These are phyloP conservation scores for Fusarium coicis DNA, from an alignment of 2,329 filamentous ascomycete genomes.

Conservation along the genomic window DNA sequence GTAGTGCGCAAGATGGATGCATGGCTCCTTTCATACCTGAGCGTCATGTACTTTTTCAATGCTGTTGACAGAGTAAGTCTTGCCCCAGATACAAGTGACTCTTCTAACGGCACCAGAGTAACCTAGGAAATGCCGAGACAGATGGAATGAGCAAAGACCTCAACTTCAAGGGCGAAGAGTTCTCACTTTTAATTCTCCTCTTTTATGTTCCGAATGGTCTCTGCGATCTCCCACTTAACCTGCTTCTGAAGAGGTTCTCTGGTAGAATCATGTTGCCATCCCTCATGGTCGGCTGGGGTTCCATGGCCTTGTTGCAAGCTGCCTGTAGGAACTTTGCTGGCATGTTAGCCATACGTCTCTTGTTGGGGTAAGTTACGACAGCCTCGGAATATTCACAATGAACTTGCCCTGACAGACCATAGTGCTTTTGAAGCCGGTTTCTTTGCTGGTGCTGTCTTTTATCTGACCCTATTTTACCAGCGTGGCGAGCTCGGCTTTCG, in stretches of 20 bases:
- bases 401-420: not conserved
- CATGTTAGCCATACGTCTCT: not conserved
- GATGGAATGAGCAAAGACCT: constrained; percentile 55
- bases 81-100: no score
- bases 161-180: constrained; percentile 54
- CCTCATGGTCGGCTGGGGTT: constrained; percentile 58
- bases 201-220: constrained; percentile 60
- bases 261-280: constrained; percentile 45
- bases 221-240: not conserved
- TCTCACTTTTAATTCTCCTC: constrained; percentile 57
- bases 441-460: constrained; percentile 5
- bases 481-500: constrained; percentile 3
- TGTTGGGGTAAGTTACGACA: not conserved
- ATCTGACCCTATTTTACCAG: not conserved
- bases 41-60: constrained; percentile 7
- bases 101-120: constrained; percentile 45
- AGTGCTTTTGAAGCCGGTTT: constrained; percentile 1
- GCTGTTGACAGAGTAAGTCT: constrained; percentile 1
- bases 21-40: constrained; percentile 5
- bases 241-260: constrained; percentile 55
- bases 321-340: constrained; percentile 58
- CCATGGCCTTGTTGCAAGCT: constrained; percentile 56
- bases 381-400: no score
- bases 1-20: constrained; percentile 6
- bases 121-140: constrained; percentile 62